Evolutionary conservation across 768 basidiomycete species (phyloP).

Genomic region (Amanita exitialis): DNA sequence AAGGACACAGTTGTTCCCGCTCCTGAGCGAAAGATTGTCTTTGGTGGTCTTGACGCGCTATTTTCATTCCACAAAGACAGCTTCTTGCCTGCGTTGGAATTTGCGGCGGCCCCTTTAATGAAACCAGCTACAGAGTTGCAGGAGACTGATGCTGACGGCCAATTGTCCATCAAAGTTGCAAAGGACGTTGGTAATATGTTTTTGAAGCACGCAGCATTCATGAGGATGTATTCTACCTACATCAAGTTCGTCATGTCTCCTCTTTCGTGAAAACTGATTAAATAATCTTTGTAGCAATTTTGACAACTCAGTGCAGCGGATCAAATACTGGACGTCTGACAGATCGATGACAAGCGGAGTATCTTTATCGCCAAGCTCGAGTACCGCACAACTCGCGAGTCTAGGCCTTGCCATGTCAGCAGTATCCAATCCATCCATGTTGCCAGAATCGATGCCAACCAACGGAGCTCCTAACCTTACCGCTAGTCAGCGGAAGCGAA

Average conservation of each 20-base stretch:
- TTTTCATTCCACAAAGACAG: constrained; percentile 89
- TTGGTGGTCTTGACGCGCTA: constrained; percentile 81
- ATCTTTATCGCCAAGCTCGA: constrained; percentile 47
- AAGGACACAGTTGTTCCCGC: constrained; percentile 83
- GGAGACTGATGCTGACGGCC: constrained; percentile 59
- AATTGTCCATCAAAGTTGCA: constrained; percentile 64
- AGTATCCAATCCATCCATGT: constrained; percentile 32
- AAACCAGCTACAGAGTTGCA: constrained; percentile 30
- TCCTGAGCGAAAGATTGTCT: constrained; percentile 84
- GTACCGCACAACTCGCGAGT: constrained; percentile 52
- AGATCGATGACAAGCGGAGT: constrained; percentile 33
- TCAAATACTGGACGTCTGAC: constrained; percentile 77
- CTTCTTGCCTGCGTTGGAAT: constrained; percentile 85
- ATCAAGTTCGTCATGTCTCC: constrained; percentile 59
- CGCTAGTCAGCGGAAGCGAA: constrained; percentile 77
- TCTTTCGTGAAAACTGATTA: background rate
- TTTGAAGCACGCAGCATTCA: constrained; percentile 89
- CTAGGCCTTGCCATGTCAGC: constrained; percentile 49
- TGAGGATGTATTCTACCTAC: constrained; percentile 98
- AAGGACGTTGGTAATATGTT: constrained; percentile 83
- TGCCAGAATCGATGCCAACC: constrained; percentile 28
- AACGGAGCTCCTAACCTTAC: constrained; percentile 49
- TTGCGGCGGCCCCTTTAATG: constrained; percentile 63
- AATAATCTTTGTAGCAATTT: constrained; percentile 61
- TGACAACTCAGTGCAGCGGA: constrained; percentile 82